Conservation (phyloP, 345 rosid genomes). For the Salix exigua region DNA sequence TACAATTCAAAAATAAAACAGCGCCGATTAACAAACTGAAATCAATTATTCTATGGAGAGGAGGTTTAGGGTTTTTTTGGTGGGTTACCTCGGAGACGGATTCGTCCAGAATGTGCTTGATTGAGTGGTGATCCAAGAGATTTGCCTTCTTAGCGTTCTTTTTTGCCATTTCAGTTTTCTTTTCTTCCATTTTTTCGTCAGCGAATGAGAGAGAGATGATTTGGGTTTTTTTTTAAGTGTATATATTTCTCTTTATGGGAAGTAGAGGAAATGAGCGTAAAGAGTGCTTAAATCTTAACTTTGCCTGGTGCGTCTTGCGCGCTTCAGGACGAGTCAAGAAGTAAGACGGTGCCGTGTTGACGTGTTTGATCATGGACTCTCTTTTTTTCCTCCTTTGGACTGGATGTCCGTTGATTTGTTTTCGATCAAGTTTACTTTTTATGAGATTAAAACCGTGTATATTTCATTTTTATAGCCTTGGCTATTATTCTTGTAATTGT, state of each 20-base stretch:
- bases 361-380: neutral
- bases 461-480: too few relatives aligned
- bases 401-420: too few relatives aligned
- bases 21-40: neutral
- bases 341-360: neutral
- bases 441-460: too few relatives aligned
- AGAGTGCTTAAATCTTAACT: neutral
- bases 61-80: constrained; percentile 13
- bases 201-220: neutral
- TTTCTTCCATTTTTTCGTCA: constrained; percentile 41
- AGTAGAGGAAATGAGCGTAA: neutral
- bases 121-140: constrained; percentile 87
- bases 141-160: constrained; percentile 77
- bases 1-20: constrained; percentile 11
- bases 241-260: neutral
- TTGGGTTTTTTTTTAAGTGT: neutral
- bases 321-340: neutral
- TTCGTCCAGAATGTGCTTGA: constrained; percentile 94
- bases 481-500: too few relatives aligned
- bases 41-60: neutral
- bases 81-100: constrained; percentile 69
- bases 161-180: constrained; percentile 46
- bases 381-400: too few relatives aligned
- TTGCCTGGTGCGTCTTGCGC: neutral
- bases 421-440: too few relatives aligned